Conservation (phyloP, 2,329 filamentous ascomycete species). For the Colletotrichum lindemuthianum region DNA sequence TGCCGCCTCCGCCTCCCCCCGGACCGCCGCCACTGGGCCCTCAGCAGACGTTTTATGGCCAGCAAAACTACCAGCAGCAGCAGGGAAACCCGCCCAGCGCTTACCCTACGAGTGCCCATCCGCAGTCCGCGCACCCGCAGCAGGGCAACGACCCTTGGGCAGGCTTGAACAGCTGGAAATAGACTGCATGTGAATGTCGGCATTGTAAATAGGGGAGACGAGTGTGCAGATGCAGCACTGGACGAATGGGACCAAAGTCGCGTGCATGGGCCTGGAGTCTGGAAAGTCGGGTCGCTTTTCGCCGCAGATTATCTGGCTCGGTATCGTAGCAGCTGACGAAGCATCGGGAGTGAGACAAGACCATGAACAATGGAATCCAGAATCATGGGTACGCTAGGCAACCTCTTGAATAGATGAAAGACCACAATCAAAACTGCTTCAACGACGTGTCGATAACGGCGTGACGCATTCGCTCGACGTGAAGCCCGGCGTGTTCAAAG, state of each 20-base stretch:
- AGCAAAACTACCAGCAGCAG: conserved; percentile 44
- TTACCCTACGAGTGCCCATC: conserved; percentile 42
- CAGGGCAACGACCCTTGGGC: conserved; percentile 62
- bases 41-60: conserved; percentile 68
- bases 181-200: conserved; percentile 7
- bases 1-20: conserved; percentile 71
- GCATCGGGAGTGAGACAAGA: neutral
- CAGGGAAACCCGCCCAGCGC: conserved; percentile 44
- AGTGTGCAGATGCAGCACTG: no score
- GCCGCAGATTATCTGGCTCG: neutral
- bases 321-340: neutral
- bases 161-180: conserved; percentile 64
- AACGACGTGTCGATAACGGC: no score
- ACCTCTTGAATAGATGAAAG: conserved; percentile 5
- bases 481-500: no score
- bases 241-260: no score
- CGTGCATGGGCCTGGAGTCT: conserved; percentile 25
- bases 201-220: no score
- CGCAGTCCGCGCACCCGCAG: conserved; percentile 48
- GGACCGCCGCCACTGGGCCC: conserved; percentile 70
- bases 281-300: conserved; percentile 4
- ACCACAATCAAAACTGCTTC: neutral
- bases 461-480: no score
- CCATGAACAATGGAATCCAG: no score
- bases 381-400: neutral